Percentiles rank a stretch among this genome's conserved stretches.
Evolutionary conservation across 2,329 filamentous ascomycete species (phyloP).

Genomic region (Zymoseptoria brevis): DNA sequence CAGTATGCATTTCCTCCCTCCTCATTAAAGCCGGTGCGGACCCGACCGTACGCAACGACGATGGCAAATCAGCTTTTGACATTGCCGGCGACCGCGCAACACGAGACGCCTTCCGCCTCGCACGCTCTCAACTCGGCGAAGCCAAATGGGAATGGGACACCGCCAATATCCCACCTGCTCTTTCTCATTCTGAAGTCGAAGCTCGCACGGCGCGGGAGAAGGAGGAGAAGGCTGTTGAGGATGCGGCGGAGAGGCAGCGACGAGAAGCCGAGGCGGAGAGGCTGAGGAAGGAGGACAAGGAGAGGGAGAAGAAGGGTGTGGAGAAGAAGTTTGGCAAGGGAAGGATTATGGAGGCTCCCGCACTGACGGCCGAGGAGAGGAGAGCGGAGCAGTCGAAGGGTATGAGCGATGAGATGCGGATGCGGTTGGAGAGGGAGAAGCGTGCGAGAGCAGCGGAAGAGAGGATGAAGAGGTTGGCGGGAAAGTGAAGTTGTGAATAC

Average conservation of each 20-base stretch:
- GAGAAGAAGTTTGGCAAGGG: slow-evolving; percentile 46
- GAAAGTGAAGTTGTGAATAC: neutral
- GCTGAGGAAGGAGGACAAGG: slow-evolving; percentile 58
- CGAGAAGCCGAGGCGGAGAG: slow-evolving; percentile 67
- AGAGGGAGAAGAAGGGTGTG: slow-evolving; percentile 43
- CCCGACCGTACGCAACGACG: slow-evolving; percentile 60
- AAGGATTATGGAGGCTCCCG: slow-evolving; percentile 43
- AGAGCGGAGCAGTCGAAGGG: slow-evolving; percentile 78
- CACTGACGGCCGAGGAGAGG: slow-evolving; percentile 70
- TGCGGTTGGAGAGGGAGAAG: slow-evolving; percentile 76
- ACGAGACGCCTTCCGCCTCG: slow-evolving; percentile 84
- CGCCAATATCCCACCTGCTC: slow-evolving; percentile 61
- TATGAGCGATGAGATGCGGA: slow-evolving; percentile 78
- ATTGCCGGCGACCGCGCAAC: slow-evolving; percentile 78
- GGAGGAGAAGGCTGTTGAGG: slow-evolving; percentile 58
- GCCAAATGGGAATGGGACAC: slow-evolving; percentile 67
- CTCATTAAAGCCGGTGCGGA: slow-evolving; percentile 67
- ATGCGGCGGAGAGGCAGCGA: slow-evolving; percentile 52
- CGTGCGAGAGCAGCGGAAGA: slow-evolving; percentile 88
- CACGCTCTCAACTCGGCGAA: slow-evolving; percentile 74
- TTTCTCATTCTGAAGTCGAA: slow-evolving; percentile 66
- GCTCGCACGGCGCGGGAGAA: slow-evolving; percentile 62
- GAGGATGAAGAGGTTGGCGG: slow-evolving; percentile 61
- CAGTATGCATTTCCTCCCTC: slow-evolving; percentile 68
- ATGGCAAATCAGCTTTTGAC: slow-evolving; percentile 81